phyloP scores from a whole-genome alignment of 2,329 filamentous ascomycete genomes.

The Magnaporthiopsis poae region DNA sequence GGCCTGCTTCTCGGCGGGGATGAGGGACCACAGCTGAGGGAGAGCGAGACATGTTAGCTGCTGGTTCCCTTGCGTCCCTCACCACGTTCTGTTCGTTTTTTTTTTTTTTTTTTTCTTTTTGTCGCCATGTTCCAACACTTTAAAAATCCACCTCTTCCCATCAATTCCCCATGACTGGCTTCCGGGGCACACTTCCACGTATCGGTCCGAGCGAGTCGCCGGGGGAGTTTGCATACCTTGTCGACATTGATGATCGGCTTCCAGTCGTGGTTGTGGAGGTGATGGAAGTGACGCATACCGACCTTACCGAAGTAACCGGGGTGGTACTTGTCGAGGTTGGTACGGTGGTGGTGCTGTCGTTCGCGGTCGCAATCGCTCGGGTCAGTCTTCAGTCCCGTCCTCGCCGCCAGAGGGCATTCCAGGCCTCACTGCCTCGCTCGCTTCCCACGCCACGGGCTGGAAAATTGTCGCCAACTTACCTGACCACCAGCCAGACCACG shows the following conservation, averaged over 20 bases:
- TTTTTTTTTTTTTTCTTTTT: no score
- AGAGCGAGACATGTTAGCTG: background rate
- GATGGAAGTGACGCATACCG: constrained; percentile 94
- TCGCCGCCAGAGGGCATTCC: background rate
- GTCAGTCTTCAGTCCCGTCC: background rate
- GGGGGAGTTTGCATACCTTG: constrained; percentile 54
- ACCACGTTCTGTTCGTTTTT: no score
- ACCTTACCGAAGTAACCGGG: constrained; percentile 99
- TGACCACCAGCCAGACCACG: constrained; percentile 94
- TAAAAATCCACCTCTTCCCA: background rate
- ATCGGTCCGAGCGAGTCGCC: background rate
- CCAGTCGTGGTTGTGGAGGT: constrained; percentile 92
- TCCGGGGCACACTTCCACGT: background rate
- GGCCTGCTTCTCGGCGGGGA: constrained; percentile 85
- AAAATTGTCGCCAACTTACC: constrained; percentile 12
- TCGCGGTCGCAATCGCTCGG: constrained; percentile 11
- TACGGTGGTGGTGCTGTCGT: constrained; percentile 77
- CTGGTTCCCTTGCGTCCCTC: background rate
- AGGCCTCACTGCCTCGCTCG: background rate
- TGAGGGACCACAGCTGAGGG: constrained; percentile 79
- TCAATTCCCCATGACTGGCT: background rate
- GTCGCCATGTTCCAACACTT: no score
- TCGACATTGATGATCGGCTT: constrained; percentile 98
- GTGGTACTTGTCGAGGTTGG: constrained; percentile 78
- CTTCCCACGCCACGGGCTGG: background rate